Conservation (phyloP, 176 grass and related monocot genomes). For the Oryza punctata region DNA sequence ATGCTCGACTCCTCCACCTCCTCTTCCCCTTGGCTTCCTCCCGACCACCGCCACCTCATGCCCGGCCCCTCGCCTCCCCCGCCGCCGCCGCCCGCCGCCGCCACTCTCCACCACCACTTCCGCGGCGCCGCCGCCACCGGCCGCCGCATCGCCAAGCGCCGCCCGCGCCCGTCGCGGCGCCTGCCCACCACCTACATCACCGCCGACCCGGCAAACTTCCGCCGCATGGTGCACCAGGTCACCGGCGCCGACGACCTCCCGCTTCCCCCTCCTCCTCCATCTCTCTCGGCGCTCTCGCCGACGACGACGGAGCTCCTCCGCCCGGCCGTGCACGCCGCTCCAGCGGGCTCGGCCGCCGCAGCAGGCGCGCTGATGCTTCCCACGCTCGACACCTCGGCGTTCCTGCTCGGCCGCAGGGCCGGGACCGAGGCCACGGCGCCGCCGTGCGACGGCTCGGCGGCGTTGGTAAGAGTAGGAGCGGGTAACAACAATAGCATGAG, state of each 20-base stretch:
- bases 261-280: not conserved
- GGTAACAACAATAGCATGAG: not conserved
- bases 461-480: not conserved
- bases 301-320: not conserved
- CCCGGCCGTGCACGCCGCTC: not conserved
- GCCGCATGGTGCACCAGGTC: slow-evolving; percentile 52
- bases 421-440: too few relatives aligned
- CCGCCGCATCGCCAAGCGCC: slow-evolving; percentile 33
- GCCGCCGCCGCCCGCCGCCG: not conserved
- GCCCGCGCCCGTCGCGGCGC: slow-evolving; percentile 45
- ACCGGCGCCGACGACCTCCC: slow-evolving; percentile 40
- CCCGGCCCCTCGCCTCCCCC: not conserved
- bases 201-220: slow-evolving; percentile 49
- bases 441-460: not conserved
- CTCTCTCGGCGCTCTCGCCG: too few relatives aligned
- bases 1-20: not conserved
- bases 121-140: not conserved
- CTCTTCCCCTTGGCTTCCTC: not conserved
- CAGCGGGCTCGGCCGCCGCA: not conserved
- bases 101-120: not conserved
- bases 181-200: slow-evolving; percentile 47
- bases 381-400: slow-evolving; percentile 54
- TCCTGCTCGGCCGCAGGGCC: not conserved
- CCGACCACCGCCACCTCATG: not conserved
- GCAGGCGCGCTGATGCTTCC: slow-evolving; percentile 7